Evolutionary conservation across 1,139 yeast genomes (phyloP), one percentile per base, ranked within the genome.

Genomic region (Lodderomyces elongisporus): DNA sequence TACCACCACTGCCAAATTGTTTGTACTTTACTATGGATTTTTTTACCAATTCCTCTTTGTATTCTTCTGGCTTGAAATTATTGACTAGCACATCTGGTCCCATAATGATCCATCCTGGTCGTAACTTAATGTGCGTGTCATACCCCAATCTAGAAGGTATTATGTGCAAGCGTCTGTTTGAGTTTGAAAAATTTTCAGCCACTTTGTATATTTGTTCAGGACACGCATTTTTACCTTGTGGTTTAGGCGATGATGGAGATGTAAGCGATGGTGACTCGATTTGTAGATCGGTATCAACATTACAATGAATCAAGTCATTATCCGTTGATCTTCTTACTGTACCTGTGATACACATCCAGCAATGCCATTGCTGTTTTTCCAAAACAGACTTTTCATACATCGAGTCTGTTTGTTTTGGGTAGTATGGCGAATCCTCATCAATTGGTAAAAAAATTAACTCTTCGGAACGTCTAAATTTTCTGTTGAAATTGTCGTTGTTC

Each of bases 301-400:
- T 89, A 58, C 97, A 89, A 52, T 89, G 94, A 42, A 89, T 88
- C 42, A 89, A 66, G 52, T 85, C 88, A 17, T 73, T 74, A 56
- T 89, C 96, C 0, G 81, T 78, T 1, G 94, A 77, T 46, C 96
- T 71, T 49, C 96, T 68, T 9, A 89, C 89, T 0, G 96, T 89
- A 4, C 96, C 96, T 3, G 95, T 88, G 36, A 89, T 83, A 45
- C 96, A 91, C 96, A 89, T 85, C 82, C 95, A 84, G 49, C 96
- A 89, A 57, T 89, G 96, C 96, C 96, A 88, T 51, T 83, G 93
- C 32, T 71, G 70, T 33, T 62, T 57, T 31, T 58, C 56, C 14
- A 66, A 48, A 14, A 41, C 31, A 4, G 36, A 34, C n/a, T 43
- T 41, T 14, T 33, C 27, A 17, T 46, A 44, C 3, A 30, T 34